Evolutionary conservation across 2,329 filamentous ascomycete genomes (phyloP).

Genomic region (Eutypa lata): DNA sequence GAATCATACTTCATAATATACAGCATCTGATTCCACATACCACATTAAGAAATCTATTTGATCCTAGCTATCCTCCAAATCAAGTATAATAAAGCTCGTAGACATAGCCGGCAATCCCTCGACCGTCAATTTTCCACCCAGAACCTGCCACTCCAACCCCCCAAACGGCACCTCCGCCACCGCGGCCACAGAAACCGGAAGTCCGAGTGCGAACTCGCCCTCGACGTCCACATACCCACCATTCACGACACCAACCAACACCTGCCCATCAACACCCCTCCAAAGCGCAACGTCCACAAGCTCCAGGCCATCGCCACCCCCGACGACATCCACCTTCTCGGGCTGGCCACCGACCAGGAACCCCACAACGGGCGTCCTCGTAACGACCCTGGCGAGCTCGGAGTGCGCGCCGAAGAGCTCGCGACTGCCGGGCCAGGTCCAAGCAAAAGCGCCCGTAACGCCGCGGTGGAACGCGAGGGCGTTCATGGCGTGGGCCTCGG

Average conservation of each 20-base stretch:
- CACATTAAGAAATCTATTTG: not conserved
- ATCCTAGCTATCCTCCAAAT: constrained; percentile 6
- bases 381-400: constrained; percentile 35
- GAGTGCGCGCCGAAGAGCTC: constrained; percentile 36
- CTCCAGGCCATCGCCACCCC: constrained; percentile 4
- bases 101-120: constrained; percentile 28
- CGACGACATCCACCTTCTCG: not conserved
- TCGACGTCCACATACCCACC: constrained; percentile 18
- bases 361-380: constrained; percentile 31
- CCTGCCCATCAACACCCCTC: constrained; percentile 20
- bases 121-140: constrained; percentile 19
- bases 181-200: constrained; percentile 13
- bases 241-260: constrained; percentile 38
- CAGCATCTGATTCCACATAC: too few relatives aligned
- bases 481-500: constrained; percentile 43
- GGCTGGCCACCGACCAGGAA: constrained; percentile 35
- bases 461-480: constrained; percentile 43
- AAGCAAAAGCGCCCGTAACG: constrained; percentile 40
- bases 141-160: constrained; percentile 20
- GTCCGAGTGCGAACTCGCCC: constrained; percentile 8
- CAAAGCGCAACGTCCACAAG: constrained; percentile 36
- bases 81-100: constrained; percentile 31
- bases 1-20: not conserved
- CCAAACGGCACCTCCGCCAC: constrained; percentile 22
- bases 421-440: constrained; percentile 41